Conservation (phyloP, 495 filamentous ascomycete species). For the Hypoxylon fuscum region DNA sequence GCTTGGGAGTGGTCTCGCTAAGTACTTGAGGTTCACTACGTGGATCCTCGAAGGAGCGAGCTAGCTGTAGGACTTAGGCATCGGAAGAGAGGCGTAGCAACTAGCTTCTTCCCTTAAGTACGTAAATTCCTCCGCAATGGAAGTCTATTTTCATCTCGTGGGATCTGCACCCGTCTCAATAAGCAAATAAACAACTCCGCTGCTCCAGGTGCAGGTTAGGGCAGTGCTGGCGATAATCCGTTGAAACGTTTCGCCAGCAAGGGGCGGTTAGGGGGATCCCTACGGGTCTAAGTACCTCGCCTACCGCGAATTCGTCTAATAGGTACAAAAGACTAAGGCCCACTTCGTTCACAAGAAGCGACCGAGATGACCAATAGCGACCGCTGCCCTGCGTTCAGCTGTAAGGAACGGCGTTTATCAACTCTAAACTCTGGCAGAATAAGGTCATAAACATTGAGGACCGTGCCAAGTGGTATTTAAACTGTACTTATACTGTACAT, state of each 20-base stretch:
- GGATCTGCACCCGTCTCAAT: constrained; percentile 20
- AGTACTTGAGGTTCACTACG: constrained; percentile 17
- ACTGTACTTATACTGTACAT: too few relatives aligned
- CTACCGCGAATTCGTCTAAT: not conserved
- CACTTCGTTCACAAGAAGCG: constrained; percentile 5
- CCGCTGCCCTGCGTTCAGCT: constrained; percentile 28
- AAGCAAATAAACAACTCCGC: constrained; percentile 10
- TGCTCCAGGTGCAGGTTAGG: constrained; percentile 18
- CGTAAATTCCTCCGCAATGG: too few relatives aligned
- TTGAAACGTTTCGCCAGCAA: constrained; percentile 34
- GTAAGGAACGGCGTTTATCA: constrained; percentile 7
- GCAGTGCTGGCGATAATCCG: constrained; percentile 11
- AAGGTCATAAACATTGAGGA: too few relatives aligned
- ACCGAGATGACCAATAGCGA: constrained; percentile 13
- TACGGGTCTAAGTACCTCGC: constrained; percentile 18
- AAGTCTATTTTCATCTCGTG: constrained; percentile 5
- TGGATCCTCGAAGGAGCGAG: constrained; percentile 8
- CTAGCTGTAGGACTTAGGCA: constrained; percentile 18
- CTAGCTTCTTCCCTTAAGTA: too few relatives aligned
- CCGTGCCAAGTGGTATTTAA: too few relatives aligned
- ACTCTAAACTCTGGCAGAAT: not conserved
- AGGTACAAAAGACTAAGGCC: constrained; percentile 11
- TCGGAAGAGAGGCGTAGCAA: constrained; percentile 1
- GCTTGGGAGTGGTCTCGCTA: constrained; percentile 10
- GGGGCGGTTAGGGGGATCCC: not conserved